Evolutionary conservation across 768 basidiomycete species (phyloP).

Genomic region (Mycena vulgaris): DNA sequence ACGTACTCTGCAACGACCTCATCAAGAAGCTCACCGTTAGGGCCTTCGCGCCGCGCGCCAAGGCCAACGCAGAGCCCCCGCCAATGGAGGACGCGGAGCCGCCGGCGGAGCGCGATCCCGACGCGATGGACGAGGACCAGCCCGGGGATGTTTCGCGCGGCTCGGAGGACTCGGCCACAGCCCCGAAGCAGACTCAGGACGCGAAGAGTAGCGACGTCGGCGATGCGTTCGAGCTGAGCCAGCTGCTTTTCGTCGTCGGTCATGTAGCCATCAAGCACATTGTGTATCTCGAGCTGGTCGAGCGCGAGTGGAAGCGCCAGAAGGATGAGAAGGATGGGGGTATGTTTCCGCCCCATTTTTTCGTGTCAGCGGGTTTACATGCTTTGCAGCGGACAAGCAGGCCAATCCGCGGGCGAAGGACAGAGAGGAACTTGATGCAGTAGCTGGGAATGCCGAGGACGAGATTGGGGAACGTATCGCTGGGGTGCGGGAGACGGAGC

Average conservation of each 20-base stretch:
- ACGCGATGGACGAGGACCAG: slow-evolving; percentile 73
- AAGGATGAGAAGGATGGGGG: slow-evolving; percentile 91
- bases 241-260: slow-evolving; percentile 95
- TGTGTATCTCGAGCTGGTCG: slow-evolving; percentile 95
- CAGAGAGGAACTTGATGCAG: slow-evolving; percentile 94
- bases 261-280: slow-evolving; percentile 99
- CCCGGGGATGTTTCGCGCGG: slow-evolving; percentile 51
- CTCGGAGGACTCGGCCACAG: slow-evolving; percentile 47
- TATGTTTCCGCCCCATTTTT: slow-evolving; percentile 55
- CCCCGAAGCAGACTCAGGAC: slow-evolving; percentile 40
- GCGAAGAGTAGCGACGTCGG: slow-evolving; percentile 69
- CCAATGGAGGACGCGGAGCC: slow-evolving; percentile 52
- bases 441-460: slow-evolving; percentile 97
- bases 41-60: slow-evolving; percentile 69
- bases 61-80: slow-evolving; percentile 42
- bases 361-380: not conserved
- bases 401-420: slow-evolving; percentile 69
- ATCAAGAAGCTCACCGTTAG: slow-evolving; percentile 85
- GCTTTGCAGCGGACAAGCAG: slow-evolving; percentile 71
- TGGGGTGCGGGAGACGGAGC: slow-evolving; percentile 86
- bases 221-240: slow-evolving; percentile 90
- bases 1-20: slow-evolving; percentile 82
- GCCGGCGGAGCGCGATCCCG: slow-evolving; percentile 54
- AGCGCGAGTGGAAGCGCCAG: slow-evolving; percentile 96
- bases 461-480: slow-evolving; percentile 96